A percentile compares a stretch with the other conserved stretches of the same genome.
phyloP scores from a whole-genome alignment of 495 filamentous ascomycete species.

The Penicillium angulare region DNA sequence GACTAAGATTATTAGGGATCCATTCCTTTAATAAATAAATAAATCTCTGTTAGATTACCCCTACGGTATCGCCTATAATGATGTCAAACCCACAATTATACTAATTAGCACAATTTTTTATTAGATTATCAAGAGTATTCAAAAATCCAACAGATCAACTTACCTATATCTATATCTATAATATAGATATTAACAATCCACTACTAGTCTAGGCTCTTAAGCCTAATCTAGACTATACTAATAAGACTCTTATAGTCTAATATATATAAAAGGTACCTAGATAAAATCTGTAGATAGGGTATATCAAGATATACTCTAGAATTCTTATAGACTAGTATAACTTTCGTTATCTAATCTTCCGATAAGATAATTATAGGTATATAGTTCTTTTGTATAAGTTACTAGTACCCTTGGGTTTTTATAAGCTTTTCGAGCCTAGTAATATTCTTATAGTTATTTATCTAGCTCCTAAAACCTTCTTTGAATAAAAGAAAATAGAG shows the following conservation, averaged over 20 bases:
- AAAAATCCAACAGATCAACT: neutral
- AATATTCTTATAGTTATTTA: neutral
- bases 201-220: constrained; percentile 3
- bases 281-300: neutral
- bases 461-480: neutral
- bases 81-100: too few species aligned
- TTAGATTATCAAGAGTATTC: neutral
- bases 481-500: neutral
- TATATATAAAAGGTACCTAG: neutral
- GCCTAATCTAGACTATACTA: neutral
- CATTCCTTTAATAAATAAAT: constrained; percentile 7
- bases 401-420: neutral
- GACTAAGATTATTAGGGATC: constrained; percentile 8
- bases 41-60: constrained; percentile 2
- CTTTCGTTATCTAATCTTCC: neutral
- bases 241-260: constrained; percentile 11
- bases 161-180: neutral
- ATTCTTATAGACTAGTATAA: neutral
- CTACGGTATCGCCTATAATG: too few species aligned
- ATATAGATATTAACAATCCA: constrained; percentile 18
- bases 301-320: too few species aligned
- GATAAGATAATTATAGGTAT: neutral
- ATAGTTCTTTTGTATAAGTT: neutral
- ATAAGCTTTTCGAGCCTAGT: neutral
- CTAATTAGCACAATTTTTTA: too few species aligned